These are phyloP conservation scores for Leptosphaerulina australis DNA, from an alignment of 2,329 filamentous ascomycete species.

Conservation along the genomic window DNA sequence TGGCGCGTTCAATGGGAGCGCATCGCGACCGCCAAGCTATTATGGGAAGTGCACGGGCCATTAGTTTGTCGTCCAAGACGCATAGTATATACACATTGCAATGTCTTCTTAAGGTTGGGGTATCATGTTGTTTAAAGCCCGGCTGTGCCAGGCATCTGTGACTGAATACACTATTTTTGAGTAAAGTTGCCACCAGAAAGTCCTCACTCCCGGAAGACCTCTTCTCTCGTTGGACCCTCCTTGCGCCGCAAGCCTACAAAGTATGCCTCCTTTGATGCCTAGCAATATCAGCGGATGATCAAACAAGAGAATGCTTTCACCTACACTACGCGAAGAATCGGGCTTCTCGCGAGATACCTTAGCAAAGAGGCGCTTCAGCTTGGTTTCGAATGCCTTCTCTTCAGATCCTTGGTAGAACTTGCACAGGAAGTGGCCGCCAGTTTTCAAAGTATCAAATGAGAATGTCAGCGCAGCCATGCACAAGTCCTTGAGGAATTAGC, in stretches of 20 bases:
- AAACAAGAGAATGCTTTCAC: background rate
- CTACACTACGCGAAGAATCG: slow-evolving; percentile 82
- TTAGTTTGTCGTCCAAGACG: background rate
- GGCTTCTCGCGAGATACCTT: slow-evolving; percentile 89
- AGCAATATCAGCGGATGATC: slow-evolving; percentile 24
- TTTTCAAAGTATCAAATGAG: slow-evolving; percentile 78
- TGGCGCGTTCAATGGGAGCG: slow-evolving; percentile 14
- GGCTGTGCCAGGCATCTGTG: background rate
- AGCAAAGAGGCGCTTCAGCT: slow-evolving; percentile 75
- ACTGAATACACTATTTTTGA: too few relatives aligned
- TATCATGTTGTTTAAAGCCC: background rate
- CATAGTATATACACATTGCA: too few relatives aligned
- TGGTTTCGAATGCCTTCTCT: slow-evolving; percentile 77
- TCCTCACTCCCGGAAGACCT: slow-evolving; percentile 51
- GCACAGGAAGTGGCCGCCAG: slow-evolving; percentile 90
- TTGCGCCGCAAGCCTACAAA: slow-evolving; percentile 81
- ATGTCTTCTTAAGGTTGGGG: background rate
- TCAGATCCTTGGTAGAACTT: slow-evolving; percentile 96
- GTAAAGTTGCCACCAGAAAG: too few relatives aligned
- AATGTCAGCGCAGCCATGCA: slow-evolving; percentile 86
- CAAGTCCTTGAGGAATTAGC: slow-evolving; percentile 70
- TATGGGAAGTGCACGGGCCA: slow-evolving; percentile 12
- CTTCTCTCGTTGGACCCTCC: slow-evolving; percentile 53
- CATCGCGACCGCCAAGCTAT: slow-evolving; percentile 16
- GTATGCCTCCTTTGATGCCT: slow-evolving; percentile 86